Conservation (phyloP, 257 asterid species). For the Avicennia marina region DNA sequence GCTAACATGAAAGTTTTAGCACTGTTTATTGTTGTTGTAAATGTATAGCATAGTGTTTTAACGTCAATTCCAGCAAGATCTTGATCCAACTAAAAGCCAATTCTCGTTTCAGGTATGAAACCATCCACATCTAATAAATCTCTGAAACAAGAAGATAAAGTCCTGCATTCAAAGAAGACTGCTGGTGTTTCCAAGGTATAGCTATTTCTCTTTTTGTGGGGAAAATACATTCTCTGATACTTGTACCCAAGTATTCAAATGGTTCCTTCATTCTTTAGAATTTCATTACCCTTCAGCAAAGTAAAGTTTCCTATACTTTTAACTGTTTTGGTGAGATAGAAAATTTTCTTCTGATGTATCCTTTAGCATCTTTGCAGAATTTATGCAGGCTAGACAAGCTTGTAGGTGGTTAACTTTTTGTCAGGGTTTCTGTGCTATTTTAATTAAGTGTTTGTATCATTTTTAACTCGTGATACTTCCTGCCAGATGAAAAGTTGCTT, state of each 20-base stretch:
- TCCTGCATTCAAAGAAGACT: slow-evolving; percentile 32
- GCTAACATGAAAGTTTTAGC: no score
- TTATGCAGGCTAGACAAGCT: not conserved
- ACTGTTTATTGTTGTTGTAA: no score
- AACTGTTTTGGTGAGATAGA: no score
- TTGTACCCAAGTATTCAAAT: not conserved
- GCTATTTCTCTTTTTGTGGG: not conserved
- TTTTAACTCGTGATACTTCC: slow-evolving; percentile 24
- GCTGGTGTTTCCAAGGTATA: slow-evolving; percentile 58
- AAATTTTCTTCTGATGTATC: no score
- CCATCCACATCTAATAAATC: slow-evolving; percentile 41
- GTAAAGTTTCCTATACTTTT: no score
- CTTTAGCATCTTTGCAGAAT: not conserved
- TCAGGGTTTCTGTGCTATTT: not conserved
- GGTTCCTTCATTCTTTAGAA: slow-evolving; percentile 2
- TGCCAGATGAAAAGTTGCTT: slow-evolving; percentile 39
- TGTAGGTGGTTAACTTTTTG: not conserved
- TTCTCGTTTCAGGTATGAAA: slow-evolving; percentile 44
- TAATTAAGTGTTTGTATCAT: slow-evolving; percentile 6
- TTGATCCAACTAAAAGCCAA: slow-evolving; percentile 9
- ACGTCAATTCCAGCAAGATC: not conserved
- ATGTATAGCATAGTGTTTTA: not conserved
- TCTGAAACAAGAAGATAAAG: slow-evolving; percentile 39
- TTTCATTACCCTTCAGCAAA: not conserved
- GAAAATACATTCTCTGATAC: slow-evolving; percentile 2